Conservation (phyloP, 768 basidiomycete genomes). For the Ramaria rubella region DNA sequence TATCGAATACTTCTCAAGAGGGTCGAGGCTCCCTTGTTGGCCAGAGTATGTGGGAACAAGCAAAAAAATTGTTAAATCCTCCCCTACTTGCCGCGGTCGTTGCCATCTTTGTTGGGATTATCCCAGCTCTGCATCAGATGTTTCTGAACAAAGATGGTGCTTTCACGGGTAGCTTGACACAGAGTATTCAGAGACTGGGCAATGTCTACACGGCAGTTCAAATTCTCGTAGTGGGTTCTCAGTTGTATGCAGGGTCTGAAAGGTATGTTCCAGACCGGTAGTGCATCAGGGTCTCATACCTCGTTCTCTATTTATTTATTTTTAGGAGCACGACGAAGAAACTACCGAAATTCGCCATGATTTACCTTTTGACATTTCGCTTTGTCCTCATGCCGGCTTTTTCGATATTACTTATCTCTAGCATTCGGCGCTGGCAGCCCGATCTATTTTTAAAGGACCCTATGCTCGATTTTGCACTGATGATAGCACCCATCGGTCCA, state of each 20-base stretch:
- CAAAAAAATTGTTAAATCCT: not conserved
- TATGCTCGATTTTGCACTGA: conserved; percentile 3
- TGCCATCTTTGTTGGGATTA: conserved; percentile 1
- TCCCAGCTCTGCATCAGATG: not conserved
- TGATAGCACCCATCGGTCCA: conserved; percentile 4
- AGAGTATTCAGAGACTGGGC: not conserved
- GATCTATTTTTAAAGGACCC: not conserved
- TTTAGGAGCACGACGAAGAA: too few species aligned
- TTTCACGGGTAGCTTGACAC: not conserved
- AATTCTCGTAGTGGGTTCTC: not conserved
- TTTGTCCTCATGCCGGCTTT: not conserved
- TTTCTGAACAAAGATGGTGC: not conserved
- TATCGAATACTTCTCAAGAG: not conserved
- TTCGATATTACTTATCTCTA: not conserved
- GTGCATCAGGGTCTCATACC: too few species aligned
- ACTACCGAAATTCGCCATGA: not conserved
- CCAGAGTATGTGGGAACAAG: not conserved
- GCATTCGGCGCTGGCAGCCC: conserved; percentile 2
- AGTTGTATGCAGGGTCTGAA: not conserved
- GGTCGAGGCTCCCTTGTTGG: not conserved
- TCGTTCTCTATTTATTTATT: too few species aligned
- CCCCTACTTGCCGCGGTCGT: not conserved
- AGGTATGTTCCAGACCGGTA: too few species aligned
- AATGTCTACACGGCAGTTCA: conserved; percentile 2
- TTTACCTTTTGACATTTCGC: conserved; percentile 1